phyloP scores from a whole-genome alignment of 2,329 filamentous ascomycete species.

The Alternaria consortialis region DNA sequence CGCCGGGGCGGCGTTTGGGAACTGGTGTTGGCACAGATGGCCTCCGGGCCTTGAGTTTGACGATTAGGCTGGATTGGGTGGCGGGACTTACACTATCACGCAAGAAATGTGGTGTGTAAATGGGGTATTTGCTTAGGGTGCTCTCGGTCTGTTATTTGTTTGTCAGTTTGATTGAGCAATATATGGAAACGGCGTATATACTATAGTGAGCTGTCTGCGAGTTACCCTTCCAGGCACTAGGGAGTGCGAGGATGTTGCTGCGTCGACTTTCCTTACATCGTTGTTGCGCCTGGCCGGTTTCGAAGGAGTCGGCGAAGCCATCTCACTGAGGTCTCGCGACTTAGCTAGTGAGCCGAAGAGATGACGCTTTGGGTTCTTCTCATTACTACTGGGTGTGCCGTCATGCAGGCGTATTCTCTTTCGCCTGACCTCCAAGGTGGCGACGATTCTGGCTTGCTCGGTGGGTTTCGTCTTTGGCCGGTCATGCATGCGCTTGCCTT shows the following conservation, averaged over 20 bases:
- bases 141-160: not conserved
- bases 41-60: not conserved
- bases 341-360: not conserved
- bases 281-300: not conserved
- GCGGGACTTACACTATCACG: not conserved
- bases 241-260: not conserved
- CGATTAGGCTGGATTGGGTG: not conserved
- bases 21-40: not conserved
- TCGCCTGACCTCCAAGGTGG: not conserved
- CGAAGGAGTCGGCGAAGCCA: not conserved
- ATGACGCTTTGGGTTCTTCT: slow-evolving; percentile 3
- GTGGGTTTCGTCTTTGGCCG: not conserved
- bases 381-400: not conserved
- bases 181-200: not conserved
- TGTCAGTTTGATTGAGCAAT: not conserved
- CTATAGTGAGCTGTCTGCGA: not conserved
- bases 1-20: no score
- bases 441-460: not conserved
- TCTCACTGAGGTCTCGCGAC: not conserved
- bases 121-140: not conserved
- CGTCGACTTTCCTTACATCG: not conserved
- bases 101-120: not conserved
- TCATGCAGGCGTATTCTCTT: not conserved
- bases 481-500: not conserved
- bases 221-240: not conserved